phyloP scores from a whole-genome alignment of 2,329 filamentous ascomycete genomes.

The Venturia effusa region DNA sequence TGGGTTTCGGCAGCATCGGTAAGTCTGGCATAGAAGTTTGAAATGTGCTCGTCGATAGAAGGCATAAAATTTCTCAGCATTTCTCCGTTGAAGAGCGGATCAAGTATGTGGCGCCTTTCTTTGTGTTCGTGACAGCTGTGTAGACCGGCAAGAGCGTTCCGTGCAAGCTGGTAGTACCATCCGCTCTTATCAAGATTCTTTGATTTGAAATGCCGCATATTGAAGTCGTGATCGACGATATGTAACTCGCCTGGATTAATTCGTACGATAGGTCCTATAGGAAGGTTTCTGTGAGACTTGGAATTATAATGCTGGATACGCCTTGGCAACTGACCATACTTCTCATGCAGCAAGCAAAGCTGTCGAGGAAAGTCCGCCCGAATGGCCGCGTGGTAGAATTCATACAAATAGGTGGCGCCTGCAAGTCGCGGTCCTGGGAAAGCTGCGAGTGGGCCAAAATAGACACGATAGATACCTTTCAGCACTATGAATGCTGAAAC shows the following conservation, averaged over 20 bases:
- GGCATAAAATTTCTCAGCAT: not conserved
- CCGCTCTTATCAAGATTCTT: conserved; percentile 11
- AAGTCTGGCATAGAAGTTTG: not conserved
- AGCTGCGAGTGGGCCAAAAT: conserved; percentile 17
- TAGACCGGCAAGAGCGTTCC: not conserved
- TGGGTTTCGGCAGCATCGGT: not conserved
- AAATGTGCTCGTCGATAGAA: not conserved
- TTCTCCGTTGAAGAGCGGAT: not conserved
- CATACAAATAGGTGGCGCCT: conserved; percentile 18
- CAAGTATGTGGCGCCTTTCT: not conserved
- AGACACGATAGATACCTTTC: conserved; percentile 16
- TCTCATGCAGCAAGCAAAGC: conserved; percentile 18
- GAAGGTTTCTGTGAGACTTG: not conserved
- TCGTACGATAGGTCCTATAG: conserved; percentile 16
- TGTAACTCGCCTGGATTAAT: conserved; percentile 18
- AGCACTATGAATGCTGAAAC: not conserved
- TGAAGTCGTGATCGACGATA: conserved; percentile 12
- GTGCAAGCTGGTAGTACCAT: not conserved
- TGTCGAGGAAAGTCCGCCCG: conserved; percentile 14
- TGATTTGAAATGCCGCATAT: conserved; percentile 12
- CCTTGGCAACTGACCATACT: conserved; percentile 16
- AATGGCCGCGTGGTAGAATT: conserved; percentile 21
- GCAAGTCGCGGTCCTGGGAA: conserved; percentile 21
- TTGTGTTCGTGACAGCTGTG: not conserved
- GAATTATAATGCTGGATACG: not conserved